Conservation (phyloP, 2,329 filamentous ascomycete genomes). For the Colletotrichum viniferum region DNA sequence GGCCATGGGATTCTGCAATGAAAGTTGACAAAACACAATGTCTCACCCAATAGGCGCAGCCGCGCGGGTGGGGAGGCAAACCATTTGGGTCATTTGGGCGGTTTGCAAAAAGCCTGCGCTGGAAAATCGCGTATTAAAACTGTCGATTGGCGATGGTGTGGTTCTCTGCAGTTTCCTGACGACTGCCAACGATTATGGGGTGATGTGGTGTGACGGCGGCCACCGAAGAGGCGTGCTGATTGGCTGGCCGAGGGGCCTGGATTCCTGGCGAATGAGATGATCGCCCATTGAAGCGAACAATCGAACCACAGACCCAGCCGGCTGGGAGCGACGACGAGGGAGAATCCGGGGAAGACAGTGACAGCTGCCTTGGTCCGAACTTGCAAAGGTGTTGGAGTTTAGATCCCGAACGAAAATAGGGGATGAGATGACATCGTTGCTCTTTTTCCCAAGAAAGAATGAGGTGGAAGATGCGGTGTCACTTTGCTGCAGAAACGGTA, state of each 20-base stretch:
- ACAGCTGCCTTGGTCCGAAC: neutral
- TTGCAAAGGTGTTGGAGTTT: neutral
- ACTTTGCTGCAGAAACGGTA: neutral
- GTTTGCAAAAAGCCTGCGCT: neutral
- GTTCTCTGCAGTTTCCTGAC: conserved; percentile 16
- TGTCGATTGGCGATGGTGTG: conserved; percentile 9
- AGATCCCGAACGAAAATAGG: neutral
- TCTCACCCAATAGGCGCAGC: conserved; percentile 18
- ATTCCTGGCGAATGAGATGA: conserved; percentile 19
- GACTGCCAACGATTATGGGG: conserved; percentile 20
- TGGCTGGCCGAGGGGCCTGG: conserved; percentile 1
- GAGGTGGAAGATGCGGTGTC: neutral
- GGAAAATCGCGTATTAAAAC: neutral
- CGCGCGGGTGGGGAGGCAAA: neutral
- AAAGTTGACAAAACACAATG: neutral
- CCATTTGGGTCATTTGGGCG: neutral
- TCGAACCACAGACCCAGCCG: conserved; percentile 12
- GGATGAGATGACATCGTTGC: neutral
- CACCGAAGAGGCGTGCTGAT: conserved; percentile 11
- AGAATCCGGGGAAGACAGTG: conserved; percentile 12
- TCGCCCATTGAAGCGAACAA: conserved; percentile 7
- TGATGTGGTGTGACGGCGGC: conserved; percentile 24
- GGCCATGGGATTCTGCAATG: conserved; percentile 9
- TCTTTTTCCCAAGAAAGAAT: neutral
- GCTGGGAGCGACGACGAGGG: conserved; percentile 3